Evolutionary conservation across 2,329 filamentous ascomycete species (phyloP).

Genomic region (Juglanconis sp.): DNA sequence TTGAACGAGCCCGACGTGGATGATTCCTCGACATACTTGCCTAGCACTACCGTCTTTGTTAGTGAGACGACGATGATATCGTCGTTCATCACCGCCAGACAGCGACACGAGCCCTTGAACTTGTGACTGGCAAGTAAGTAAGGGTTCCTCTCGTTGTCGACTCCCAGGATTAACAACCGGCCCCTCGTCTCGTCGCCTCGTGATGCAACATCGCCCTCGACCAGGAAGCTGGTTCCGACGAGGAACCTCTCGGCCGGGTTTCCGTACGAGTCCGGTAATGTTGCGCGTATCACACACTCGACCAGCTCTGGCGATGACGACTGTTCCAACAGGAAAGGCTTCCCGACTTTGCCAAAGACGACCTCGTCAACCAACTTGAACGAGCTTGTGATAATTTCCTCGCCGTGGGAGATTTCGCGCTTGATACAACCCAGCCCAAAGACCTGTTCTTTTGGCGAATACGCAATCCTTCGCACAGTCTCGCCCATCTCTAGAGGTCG

Average conservation of each 20-base stretch:
- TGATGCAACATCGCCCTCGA: slow-evolving; percentile 50
- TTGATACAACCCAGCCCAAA: slow-evolving; percentile 87
- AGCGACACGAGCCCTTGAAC: slow-evolving; percentile 77
- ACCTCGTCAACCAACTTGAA: slow-evolving; percentile 91
- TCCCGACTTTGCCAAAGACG: slow-evolving; percentile 72
- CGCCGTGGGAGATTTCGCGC: slow-evolving; percentile 65
- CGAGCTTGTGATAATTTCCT: slow-evolving; percentile 74
- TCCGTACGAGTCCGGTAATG: slow-evolving; percentile 59
- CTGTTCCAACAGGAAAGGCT: slow-evolving; percentile 60
- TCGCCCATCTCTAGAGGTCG: slow-evolving; percentile 74
- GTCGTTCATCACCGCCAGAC: slow-evolving; percentile 69
- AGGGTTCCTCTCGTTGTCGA: slow-evolving; percentile 70
- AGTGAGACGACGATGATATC: slow-evolving; percentile 80
- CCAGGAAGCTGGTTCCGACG: slow-evolving; percentile 80
- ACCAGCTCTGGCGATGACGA: slow-evolving; percentile 64
- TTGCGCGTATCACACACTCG: slow-evolving; percentile 77
- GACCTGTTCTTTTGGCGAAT: slow-evolving; percentile 72
- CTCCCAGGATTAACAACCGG: slow-evolving; percentile 79
- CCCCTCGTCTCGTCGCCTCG: slow-evolving; percentile 55
- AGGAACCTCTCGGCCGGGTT: slow-evolving; percentile 72
- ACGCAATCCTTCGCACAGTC: slow-evolving; percentile 82
- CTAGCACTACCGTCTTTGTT: slow-evolving; percentile 76
- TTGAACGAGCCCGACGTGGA: slow-evolving; percentile 56
- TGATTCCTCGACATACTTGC: slow-evolving; percentile 54
- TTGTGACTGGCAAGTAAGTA: slow-evolving; percentile 67